Conservation (phyloP, 1,284 basidiomycete species). For the Ustanciosporium gigantosporum region DNA sequence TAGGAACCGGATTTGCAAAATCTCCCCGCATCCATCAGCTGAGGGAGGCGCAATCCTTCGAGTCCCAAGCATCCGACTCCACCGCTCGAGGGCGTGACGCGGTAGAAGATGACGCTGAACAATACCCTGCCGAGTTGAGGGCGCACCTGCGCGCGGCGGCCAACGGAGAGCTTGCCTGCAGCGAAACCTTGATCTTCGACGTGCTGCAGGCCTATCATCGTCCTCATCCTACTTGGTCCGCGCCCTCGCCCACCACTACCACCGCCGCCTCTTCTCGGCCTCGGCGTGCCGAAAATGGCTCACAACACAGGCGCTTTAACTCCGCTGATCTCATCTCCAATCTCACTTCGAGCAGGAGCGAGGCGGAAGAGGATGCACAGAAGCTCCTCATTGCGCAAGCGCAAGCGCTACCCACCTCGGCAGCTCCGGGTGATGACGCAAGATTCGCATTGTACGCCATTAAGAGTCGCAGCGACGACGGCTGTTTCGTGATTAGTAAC, state of each 20-base stretch:
- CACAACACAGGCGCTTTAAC: conserved; percentile 1
- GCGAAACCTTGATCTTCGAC: conserved; percentile 37
- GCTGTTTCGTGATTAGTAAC: conserved; percentile 24
- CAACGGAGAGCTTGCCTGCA: not conserved
- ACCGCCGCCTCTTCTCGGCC: not conserved
- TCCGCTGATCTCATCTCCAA: not conserved
- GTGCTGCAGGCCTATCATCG: conserved; percentile 41
- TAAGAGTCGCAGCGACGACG: conserved; percentile 16
- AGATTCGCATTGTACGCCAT: conserved; percentile 52
- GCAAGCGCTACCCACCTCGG: conserved; percentile 24
- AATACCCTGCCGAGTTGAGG: conserved; percentile 14
- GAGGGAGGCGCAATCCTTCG: conserved; percentile 37
- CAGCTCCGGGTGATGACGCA: conserved; percentile 48
- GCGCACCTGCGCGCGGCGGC: conserved; percentile 6
- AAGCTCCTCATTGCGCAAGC: conserved; percentile 20
- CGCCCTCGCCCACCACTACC: too few species aligned
- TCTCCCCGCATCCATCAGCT: conserved; percentile 29
- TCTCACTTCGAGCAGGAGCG: too few species aligned
- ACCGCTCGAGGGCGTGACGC: conserved; percentile 20
- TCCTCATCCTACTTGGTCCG: not conserved
- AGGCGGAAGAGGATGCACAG: not conserved
- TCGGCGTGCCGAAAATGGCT: not conserved
- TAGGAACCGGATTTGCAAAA: conserved; percentile 9
- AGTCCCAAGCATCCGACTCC: conserved; percentile 24
- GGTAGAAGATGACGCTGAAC: conserved; percentile 1